These are phyloP conservation scores for Acanthamoeba royreba DNA, from an alignment of 208 protist species.

Conservation along the genomic window DNA sequence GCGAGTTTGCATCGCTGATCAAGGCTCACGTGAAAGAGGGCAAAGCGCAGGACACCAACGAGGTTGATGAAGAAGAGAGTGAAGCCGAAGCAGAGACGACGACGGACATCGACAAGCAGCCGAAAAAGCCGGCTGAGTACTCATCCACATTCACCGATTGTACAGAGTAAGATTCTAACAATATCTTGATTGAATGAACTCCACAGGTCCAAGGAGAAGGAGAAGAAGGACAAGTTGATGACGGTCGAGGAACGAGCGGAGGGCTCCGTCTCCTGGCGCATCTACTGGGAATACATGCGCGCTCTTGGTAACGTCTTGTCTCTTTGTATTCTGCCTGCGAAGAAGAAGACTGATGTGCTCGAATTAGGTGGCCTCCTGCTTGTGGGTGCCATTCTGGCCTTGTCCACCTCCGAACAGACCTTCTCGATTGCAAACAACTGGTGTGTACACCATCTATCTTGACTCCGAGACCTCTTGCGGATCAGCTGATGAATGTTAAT, in stretches of 20 bases:
- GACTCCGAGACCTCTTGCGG: neutral
- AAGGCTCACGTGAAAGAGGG: constrained; percentile 25
- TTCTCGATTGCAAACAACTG: constrained; percentile 12
- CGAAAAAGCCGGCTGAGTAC: too few relatives aligned
- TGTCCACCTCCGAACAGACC: neutral
- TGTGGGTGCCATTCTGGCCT: neutral
- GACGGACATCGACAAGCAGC: neutral
- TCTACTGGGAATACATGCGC: neutral
- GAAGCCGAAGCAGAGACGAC: too few relatives aligned
- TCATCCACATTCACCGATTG: too few relatives aligned
- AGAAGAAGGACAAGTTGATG: constrained; percentile 40
- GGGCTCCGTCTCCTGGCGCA: neutral
- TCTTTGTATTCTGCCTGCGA: neutral
- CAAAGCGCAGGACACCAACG: neutral
- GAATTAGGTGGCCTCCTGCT: neutral
- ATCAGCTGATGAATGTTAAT: too few relatives aligned
- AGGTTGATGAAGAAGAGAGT: neutral
- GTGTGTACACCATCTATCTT: too few relatives aligned
- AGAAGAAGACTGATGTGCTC: neutral
- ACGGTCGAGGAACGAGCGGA: neutral
- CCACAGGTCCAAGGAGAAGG: neutral
- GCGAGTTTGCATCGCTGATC: constrained; percentile 38
- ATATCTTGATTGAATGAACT: neutral
- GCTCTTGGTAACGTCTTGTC: neutral
- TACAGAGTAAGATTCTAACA: neutral